These are phyloP conservation scores for Raphanus raphanistrum DNA, from an alignment of 345 rosid genomes.

Conservation along the genomic window DNA sequence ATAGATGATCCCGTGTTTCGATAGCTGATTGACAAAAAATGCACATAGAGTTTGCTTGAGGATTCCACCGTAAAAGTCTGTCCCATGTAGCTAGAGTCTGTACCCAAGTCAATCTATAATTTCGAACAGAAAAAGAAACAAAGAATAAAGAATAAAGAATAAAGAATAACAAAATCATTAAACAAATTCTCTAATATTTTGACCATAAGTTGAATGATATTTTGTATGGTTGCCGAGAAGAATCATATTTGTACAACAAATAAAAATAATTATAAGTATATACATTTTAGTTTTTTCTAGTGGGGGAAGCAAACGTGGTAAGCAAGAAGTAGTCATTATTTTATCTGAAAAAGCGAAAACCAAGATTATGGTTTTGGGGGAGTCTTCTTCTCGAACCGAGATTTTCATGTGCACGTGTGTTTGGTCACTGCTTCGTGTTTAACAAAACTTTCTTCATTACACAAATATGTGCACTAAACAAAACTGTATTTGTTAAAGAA, in stretches of 20 bases:
- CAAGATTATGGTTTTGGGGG: conserved; percentile 38
- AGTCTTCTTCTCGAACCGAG: conserved; percentile 44
- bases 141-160: neutral
- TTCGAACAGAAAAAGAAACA: neutral
- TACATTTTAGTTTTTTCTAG: neutral
- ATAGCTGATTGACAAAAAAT: no score
- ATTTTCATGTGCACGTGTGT: conserved; percentile 45
- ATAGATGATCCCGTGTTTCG: no score
- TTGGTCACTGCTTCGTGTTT: conserved; percentile 45
- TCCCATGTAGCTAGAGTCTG: no score
- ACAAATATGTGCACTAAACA: conserved; percentile 2
- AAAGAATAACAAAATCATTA: neutral
- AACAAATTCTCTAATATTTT: neutral
- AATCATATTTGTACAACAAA: neutral
- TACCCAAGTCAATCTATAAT: neutral
- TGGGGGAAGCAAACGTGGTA: conserved; percentile 20
- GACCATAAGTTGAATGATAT: neutral
- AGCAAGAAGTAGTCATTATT: conserved; percentile 27
- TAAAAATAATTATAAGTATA: neutral
- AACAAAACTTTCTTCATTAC: conserved; percentile 32
- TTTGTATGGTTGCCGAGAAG: neutral
- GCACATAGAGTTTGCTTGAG: no score
- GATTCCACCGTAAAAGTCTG: no score
- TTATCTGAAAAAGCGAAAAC: conserved; percentile 22
- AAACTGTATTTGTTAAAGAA: neutral